phyloP scores from a whole-genome alignment of 345 rosid genomes.

The Nasturtium officinale region DNA sequence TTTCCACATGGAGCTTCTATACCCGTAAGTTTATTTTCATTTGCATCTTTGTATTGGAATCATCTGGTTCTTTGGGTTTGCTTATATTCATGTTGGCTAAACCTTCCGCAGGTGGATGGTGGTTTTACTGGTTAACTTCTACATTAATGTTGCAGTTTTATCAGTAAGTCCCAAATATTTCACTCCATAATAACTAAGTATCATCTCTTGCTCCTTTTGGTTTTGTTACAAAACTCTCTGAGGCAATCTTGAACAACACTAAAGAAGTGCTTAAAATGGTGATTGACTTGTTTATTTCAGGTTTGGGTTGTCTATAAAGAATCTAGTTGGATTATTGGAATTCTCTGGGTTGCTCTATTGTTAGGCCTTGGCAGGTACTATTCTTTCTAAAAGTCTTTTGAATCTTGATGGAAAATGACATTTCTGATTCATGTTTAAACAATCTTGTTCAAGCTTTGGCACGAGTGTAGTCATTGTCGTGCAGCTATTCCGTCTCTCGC shows the following conservation, averaged over 20 bases:
- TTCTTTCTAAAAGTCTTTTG: conserved; percentile 5
- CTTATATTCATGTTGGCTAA: conserved; percentile 1
- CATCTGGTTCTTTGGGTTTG: neutral
- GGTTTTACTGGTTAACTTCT: conserved; percentile 75
- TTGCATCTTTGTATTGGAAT: neutral
- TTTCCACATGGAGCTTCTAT: conserved; percentile 76
- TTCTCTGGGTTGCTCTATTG: conserved; percentile 68
- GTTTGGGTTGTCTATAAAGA: conserved; percentile 93
- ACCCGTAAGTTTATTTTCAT: conserved; percentile 59
- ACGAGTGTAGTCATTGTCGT: conserved; percentile 66
- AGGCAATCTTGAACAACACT: conserved; percentile 16
- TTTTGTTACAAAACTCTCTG: conserved; percentile 2
- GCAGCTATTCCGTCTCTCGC: conserved; percentile 61
- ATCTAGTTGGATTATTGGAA: conserved; percentile 61
- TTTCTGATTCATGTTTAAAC: conserved; percentile 6
- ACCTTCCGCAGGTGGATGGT: conserved; percentile 70
- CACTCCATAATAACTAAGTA: neutral
- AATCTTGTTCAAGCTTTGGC: conserved; percentile 58
- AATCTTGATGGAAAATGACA: neutral
- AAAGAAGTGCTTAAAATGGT: neutral
- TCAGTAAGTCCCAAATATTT: conserved; percentile 56
- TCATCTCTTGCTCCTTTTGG: conserved; percentile 1
- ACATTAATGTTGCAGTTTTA: conserved; percentile 59
- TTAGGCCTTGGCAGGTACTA: conserved; percentile 83
- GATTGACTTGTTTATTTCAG: conserved; percentile 37